A percentile compares a stretch with the other conserved stretches of the same genome.
phyloP scores from a whole-genome alignment of 2,329 filamentous ascomycete species.

The Penicillium glabrum region DNA sequence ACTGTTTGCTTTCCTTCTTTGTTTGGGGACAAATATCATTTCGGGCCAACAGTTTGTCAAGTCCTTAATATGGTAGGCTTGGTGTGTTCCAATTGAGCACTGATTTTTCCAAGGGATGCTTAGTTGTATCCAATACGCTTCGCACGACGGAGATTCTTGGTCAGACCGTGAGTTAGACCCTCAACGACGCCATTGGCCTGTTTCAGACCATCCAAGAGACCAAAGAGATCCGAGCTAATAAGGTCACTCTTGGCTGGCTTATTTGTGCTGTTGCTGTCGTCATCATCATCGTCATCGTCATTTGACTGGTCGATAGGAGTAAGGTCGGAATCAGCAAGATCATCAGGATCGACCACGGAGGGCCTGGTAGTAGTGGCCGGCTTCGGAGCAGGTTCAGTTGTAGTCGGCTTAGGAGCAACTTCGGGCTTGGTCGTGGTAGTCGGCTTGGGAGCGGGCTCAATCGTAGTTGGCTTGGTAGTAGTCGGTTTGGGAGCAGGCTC shows the following conservation, averaged over 20 bases:
- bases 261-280: neutral
- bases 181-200: constrained; percentile 8
- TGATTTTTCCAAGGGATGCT: neutral
- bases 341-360: neutral
- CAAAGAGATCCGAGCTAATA: constrained; percentile 12
- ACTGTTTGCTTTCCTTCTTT: neutral
- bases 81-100: neutral
- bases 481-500: neutral
- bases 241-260: neutral
- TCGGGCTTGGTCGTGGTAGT: neutral
- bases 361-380: neutral
- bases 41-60: neutral
- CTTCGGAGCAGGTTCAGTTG: neutral
- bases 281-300: neutral
- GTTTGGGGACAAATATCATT: neutral
- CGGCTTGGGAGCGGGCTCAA: neutral
- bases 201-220: constrained; percentile 13
- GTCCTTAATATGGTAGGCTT: neutral
- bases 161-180: constrained; percentile 4
- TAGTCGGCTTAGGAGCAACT: neutral
- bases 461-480: neutral
- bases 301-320: neutral
- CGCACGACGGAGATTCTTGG: constrained; percentile 13
- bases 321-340: neutral
- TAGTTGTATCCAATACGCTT: constrained; percentile 7